phyloP scores from a whole-genome alignment of 768 basidiomycete species.

The Xerocomellus chrysenteron region DNA sequence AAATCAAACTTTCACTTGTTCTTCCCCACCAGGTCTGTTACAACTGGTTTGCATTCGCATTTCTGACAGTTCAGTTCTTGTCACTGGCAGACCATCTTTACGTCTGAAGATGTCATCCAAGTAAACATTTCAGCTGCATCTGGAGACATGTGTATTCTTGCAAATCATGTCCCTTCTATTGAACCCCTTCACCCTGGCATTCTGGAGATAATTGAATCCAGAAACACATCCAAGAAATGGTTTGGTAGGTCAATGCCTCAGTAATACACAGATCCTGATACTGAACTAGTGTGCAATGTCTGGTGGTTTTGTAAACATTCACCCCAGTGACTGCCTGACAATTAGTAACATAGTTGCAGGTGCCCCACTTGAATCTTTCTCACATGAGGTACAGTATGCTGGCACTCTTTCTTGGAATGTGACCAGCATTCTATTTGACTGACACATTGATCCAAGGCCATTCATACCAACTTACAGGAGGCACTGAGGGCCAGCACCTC shows the following conservation, averaged over 20 bases:
- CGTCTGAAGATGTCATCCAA: constrained; percentile 87
- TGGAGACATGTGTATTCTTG: constrained; percentile 98
- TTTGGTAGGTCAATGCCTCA: constrained; percentile 59
- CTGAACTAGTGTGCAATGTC: constrained; percentile 56
- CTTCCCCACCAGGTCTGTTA: constrained; percentile 88
- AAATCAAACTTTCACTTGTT: constrained; percentile 34
- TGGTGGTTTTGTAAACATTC: constrained; percentile 94
- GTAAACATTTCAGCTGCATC: constrained; percentile 92
- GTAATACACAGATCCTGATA: background rate
- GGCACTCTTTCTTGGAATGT: constrained; percentile 17
- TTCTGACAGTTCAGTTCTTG: constrained; percentile 8
- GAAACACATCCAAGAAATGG: constrained; percentile 84
- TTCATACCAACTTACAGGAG: constrained; percentile 86
- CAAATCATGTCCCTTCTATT: constrained; percentile 95
- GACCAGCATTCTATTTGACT: background rate
- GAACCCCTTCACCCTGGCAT: constrained; percentile 92
- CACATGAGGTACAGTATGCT: constrained; percentile 61
- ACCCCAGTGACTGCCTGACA: constrained; percentile 94
- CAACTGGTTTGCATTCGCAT: background rate
- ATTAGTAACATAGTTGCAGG: constrained; percentile 92
- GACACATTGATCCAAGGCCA: constrained; percentile 52
- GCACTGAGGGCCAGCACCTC: constrained; percentile 69
- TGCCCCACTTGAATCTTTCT: constrained; percentile 87
- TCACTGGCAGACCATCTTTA: constrained; percentile 73
- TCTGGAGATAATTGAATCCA: constrained; percentile 87